Base-by-base conservation (phyloP, 768 basidiomycete species). In the Mycena maculata region DNA sequence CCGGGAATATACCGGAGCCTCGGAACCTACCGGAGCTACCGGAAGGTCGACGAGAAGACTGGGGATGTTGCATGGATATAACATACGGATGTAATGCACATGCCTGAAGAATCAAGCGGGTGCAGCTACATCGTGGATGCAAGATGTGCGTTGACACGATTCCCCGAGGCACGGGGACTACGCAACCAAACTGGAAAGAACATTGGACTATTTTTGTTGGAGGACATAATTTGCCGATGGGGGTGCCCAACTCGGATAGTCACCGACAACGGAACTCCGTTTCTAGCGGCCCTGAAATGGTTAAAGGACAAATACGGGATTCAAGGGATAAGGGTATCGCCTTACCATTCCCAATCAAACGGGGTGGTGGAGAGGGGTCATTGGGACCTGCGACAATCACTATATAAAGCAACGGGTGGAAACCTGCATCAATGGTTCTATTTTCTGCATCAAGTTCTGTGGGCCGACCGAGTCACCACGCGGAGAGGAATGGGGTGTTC, bases 271-370 rank as follows among this genome's bases (percentile, higher is more conserved):
- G 78, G 81, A 0, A 67, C 76, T 0, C 74, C 75, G 0, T 79
- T 77, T n/a, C 30, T 80, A 0, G 64, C 71, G 0, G 81, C 75
- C 3, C 15, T 69, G 9, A 53, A 72, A 2, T 66, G 45, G 42
- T 60, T 77, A 0, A 54, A 63, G 6, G 60, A 70, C 15, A 66
- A 68, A 12, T 79, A 79, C 20, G 60, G 78, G 3, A 82, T 86
- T 20, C 55, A 65, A 0, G 81, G 83, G 41, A 84, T 85, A 16
- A 63, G 72, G 0, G 83, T 85, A 3, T 81, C 78, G 0, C 72
- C 77, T 0, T 85, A 85, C 70, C 84, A 85, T 60, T 83, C 79
- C 0, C 75, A 71, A 2, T 79, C 82, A 0, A 85, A 85, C 23
- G 76, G 84, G 0, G 60, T 80, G 1, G 73, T 83, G 0, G 78